Conservation (phyloP, 2,329 filamentous ascomycete genomes). For the Aaosphaeria pasadenensis region DNA sequence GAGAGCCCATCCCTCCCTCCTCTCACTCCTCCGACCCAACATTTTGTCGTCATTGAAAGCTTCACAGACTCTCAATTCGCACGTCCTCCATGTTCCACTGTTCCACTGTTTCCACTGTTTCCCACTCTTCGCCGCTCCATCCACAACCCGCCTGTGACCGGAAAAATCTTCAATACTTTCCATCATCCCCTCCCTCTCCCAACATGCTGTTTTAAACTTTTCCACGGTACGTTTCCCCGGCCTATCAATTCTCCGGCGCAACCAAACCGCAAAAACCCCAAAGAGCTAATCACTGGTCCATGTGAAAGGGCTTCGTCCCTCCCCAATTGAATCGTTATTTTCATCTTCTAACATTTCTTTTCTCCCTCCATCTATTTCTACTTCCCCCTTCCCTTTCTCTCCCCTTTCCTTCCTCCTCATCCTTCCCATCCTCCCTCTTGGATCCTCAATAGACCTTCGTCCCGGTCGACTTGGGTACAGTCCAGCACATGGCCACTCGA, state of each 20-base stretch:
- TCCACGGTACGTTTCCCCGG: constrained; percentile 4
- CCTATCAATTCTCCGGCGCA: constrained; percentile 5
- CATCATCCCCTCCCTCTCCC: background rate
- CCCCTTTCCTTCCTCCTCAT: background rate
- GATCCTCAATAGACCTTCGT: constrained; percentile 3
- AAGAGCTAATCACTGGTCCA: too few species aligned
- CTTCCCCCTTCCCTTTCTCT: background rate
- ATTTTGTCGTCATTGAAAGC: constrained; percentile 6
- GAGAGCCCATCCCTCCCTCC: background rate
- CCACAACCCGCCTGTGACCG: constrained; percentile 5
- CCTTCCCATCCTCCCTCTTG: background rate
- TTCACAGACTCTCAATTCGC: background rate
- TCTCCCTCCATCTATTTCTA: background rate
- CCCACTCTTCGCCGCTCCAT: constrained; percentile 3
- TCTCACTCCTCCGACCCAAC: constrained; percentile 1
- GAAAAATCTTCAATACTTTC: constrained; percentile 7
- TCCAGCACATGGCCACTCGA: constrained; percentile 29
- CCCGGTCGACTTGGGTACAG: background rate
- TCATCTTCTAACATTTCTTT: too few species aligned
- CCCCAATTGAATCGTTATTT: too few species aligned
- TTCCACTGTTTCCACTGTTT: background rate
- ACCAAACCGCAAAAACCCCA: background rate
- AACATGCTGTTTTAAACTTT: background rate
- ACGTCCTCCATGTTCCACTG: background rate
- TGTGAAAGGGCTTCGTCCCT: too few species aligned